phyloP scores from a whole-genome alignment of 2,329 filamentous ascomycete genomes.

The Diaporthe citri region DNA sequence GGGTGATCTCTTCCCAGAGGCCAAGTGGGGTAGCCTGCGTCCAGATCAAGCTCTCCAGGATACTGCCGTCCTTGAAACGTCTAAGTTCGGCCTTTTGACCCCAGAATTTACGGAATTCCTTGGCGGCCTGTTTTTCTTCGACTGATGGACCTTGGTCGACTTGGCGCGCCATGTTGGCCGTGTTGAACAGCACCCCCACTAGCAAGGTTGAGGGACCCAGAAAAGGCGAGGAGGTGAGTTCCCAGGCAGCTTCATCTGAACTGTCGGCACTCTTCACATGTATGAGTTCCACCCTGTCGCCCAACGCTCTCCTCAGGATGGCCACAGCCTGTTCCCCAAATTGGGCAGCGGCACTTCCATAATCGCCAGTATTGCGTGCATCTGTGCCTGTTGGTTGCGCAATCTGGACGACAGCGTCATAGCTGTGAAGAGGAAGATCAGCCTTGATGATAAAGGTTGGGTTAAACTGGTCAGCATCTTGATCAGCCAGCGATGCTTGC shows the following conservation, averaged over 20 bases:
- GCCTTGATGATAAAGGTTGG: constrained; percentile 81
- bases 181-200: constrained; percentile 79
- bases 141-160: constrained; percentile 91
- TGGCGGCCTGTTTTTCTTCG: constrained; percentile 86
- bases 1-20: constrained; percentile 84
- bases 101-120: constrained; percentile 91
- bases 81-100: constrained; percentile 92
- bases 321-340: constrained; percentile 71
- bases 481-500: constrained; percentile 80
- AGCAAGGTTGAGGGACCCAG: constrained; percentile 54
- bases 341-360: constrained; percentile 57
- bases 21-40: constrained; percentile 70
- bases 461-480: constrained; percentile 83
- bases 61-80: constrained; percentile 94
- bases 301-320: constrained; percentile 78
- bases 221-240: constrained; percentile 55
- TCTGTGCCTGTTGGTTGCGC: constrained; percentile 33
- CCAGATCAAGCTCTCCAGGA: constrained; percentile 94
- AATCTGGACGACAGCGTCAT: constrained; percentile 61
- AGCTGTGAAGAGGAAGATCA: constrained; percentile 67
- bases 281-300: constrained; percentile 79
- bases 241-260: constrained; percentile 56
- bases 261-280: constrained; percentile 56
- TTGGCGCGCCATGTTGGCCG: constrained; percentile 77
- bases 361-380: constrained; percentile 47